Conservation (phyloP, 495 filamentous ascomycete species). For the Penicillium riverlandense region DNA sequence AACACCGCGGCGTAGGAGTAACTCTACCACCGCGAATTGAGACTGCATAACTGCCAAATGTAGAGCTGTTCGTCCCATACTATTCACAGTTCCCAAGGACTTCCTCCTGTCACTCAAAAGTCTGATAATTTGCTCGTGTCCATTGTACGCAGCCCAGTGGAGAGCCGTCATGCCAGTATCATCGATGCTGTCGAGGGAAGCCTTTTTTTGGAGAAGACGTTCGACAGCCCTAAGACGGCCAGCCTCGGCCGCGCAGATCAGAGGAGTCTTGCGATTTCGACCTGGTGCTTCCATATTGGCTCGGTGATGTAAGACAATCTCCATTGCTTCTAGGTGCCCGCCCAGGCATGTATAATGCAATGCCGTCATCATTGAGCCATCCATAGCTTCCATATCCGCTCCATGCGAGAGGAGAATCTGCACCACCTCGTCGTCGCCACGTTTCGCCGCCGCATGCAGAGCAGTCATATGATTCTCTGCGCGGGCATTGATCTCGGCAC, state of each 20-base stretch:
- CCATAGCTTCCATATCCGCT: slow-evolving; percentile 36
- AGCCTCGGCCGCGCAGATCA: slow-evolving; percentile 34
- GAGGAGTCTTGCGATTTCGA: slow-evolving; percentile 28
- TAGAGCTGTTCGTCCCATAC: slow-evolving; percentile 29
- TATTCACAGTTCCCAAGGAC: slow-evolving; percentile 18
- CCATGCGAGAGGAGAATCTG: slow-evolving; percentile 23
- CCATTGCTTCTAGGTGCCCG: slow-evolving; percentile 23
- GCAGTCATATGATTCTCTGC: no score
- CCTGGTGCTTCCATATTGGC: slow-evolving; percentile 29
- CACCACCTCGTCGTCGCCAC: slow-evolving; percentile 24
- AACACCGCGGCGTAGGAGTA: slow-evolving; percentile 23
- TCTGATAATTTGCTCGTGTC: slow-evolving; percentile 33
- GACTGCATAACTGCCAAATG: slow-evolving; percentile 35
- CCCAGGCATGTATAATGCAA: slow-evolving; percentile 35
- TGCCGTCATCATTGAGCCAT: slow-evolving; percentile 34
- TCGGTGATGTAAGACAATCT: slow-evolving; percentile 27
- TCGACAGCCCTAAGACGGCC: slow-evolving; percentile 22
- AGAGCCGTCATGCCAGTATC: slow-evolving; percentile 38
- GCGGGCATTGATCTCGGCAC: no score
- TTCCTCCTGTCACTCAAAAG: slow-evolving; percentile 24
- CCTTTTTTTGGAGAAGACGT: slow-evolving; percentile 29
- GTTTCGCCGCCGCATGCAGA: no score
- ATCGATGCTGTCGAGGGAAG: slow-evolving; percentile 20
- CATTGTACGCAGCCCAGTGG: slow-evolving; percentile 39
- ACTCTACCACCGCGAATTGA: slow-evolving; percentile 33